Base-by-base conservation (phyloP, 2,329 filamentous ascomycete genomes). In the Elsinoe australis region DNA sequence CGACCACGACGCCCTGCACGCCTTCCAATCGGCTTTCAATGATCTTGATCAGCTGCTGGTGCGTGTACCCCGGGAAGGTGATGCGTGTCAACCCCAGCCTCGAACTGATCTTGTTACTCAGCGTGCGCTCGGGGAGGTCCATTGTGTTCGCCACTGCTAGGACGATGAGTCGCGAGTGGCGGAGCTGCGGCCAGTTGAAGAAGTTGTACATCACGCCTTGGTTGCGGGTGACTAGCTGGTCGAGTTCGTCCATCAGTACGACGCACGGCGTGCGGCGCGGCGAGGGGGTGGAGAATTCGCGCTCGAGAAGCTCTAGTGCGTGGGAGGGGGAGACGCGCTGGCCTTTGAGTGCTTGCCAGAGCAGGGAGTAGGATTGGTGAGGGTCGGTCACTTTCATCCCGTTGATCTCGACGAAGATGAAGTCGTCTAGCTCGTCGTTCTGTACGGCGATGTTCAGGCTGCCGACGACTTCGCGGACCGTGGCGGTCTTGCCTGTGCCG, bases 161-260 rank as follows among this genome's bases (percentile, higher is more conserved):
- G 5, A 98, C 94, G 64, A 98, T 95, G 35, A 98, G 74, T 41
- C 89, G 80, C 47, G 87, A 95, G 66, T 98, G 89, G 42, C 86
- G 79, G 47, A 96, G 73, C 8, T 87, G 85, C 3, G 92, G 92
- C 92, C 92, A 98, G 62, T 98, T 98, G 76, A 98, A 98, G 67
- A 98, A 98, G 66, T 98, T 98, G 71, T 98, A 98, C 92, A 98
- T 98, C 67, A 98, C 92, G n/a, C 87, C 90, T 65, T 98, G 94
- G 60, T 95, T 96, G 61, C 90, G 92, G 9, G 92, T 98, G 4
- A 98, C 94, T 5, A 98, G 78, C 67, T 98, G 92, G 63, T 98
- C 92, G 39, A 98, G 75, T 67, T 98, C 92, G 60, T 98, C 92
- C 92, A 98, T 98, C 44, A 98, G 70, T 2, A 98, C 92, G 10